phyloP scores from a whole-genome alignment of 73 alveolate species.

The Stentor roeselii region DNA sequence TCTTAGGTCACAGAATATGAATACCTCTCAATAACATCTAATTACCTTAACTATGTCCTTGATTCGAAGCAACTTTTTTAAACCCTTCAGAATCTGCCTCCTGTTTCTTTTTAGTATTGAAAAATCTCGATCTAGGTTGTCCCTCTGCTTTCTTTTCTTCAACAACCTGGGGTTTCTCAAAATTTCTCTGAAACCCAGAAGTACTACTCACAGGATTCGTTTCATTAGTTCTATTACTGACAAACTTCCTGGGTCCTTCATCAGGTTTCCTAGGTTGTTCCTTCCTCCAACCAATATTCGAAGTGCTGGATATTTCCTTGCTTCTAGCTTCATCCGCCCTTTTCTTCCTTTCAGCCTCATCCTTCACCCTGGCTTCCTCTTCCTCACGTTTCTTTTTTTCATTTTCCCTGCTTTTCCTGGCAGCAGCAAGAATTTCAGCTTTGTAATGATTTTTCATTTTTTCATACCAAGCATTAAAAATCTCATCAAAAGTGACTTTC shows the following conservation, averaged over 20 bases:
- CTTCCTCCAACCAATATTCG: neutral
- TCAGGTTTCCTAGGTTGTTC: neutral
- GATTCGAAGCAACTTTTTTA: too few relatives aligned
- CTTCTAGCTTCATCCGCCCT: neutral
- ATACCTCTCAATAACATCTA: too few relatives aligned
- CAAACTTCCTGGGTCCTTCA: neutral
- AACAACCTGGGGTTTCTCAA: neutral
- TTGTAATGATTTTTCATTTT: neutral
- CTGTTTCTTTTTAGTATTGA: neutral
- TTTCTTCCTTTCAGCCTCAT: neutral
- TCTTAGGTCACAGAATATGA: too few relatives aligned
- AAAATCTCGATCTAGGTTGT: neutral
- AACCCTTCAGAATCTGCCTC: conserved; percentile 21
- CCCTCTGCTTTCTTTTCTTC: neutral
- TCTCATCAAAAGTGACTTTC: neutral
- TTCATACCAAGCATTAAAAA: neutral
- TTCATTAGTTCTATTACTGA: neutral
- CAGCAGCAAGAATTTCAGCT: neutral
- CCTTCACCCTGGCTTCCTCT: neutral
- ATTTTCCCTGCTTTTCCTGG: neutral
- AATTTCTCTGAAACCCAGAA: neutral
- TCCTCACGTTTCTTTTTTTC: neutral
- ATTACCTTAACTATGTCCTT: too few relatives aligned
- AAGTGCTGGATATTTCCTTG: neutral
- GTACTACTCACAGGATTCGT: neutral